A percentile compares a stretch with the other conserved stretches of the same genome.
Conservation (phyloP, 257 asterid species). For the Plantago ovata region DNA sequence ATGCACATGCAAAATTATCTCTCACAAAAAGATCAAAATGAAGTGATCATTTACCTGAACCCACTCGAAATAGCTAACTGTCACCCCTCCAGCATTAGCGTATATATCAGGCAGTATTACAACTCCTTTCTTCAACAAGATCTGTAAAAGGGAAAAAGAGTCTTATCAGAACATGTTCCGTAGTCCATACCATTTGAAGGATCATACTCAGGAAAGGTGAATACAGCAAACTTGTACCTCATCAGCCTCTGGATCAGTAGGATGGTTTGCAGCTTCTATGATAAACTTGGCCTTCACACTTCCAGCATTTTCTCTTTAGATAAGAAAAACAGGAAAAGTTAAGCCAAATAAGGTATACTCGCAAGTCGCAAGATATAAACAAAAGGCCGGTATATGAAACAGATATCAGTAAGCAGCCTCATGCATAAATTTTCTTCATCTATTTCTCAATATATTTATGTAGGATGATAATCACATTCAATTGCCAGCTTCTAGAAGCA, state of each 20-base stretch:
- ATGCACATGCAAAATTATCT: neutral
- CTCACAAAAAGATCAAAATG: neutral
- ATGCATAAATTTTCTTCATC: neutral
- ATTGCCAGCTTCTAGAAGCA: neutral
- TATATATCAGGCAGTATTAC: conserved; percentile 79
- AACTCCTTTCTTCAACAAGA: conserved; percentile 72
- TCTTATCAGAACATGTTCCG: conserved; percentile 1
- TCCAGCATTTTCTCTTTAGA: conserved; percentile 72
- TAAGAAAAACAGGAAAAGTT: conserved; percentile 11
- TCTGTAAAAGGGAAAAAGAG: conserved; percentile 36
- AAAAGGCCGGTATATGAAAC: neutral
- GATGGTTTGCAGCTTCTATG: conserved; percentile 92
- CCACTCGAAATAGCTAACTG: conserved; percentile 94
- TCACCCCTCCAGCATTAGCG: conserved; percentile 91
- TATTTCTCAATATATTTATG: neutral
- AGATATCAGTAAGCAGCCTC: conserved; percentile 6
- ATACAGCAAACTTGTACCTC: conserved; percentile 43
- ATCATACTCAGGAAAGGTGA: neutral
- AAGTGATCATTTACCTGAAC: conserved; percentile 61
- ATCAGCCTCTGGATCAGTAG: conserved; percentile 93
- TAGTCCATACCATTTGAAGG: neutral
- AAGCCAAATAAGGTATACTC: conserved; percentile 9
- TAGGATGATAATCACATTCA: neutral
- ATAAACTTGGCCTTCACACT: conserved; percentile 68
- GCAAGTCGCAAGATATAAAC: conserved; percentile 2